Evolutionary conservation across 331 rosid species (phyloP), one percentile per base, ranked within the genome.

Genomic region (Telfairia occidentalis): DNA sequence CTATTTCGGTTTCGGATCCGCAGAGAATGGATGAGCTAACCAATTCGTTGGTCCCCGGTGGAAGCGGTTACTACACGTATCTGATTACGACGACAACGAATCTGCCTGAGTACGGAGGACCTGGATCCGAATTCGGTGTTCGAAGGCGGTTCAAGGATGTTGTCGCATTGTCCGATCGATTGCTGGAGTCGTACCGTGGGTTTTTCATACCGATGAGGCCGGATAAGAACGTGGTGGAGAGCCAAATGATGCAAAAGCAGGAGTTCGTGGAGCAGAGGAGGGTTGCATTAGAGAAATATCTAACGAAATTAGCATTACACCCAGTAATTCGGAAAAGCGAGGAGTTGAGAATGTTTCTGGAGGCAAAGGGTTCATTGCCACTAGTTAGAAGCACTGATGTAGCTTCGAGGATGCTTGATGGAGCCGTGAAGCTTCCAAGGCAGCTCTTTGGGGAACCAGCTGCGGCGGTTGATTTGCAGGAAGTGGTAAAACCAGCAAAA

Each of bases 71-170:
- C 69, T 63, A 52, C 79, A 85, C 84, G 4, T 85, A 82, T 81
- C 46, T 82, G 75, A 82, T 85, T 75, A 80, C 82, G 13, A 85
- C 86, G 60, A 81, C 74, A 46, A 82, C 84, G 37, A 79, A 79
- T 23, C 5, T 82, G 15, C 65, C 77, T 1, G 86, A 82, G 58
- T 85, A 74, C 75, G 88, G 86, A 6, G 84, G 84, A 58, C 75
- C 81, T 61, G 88, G 84, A 75, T 79, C 86, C 53, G 88, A 85
- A 28, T 82, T 85, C 75, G 50, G 78, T 9, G 79, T 85, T 29
- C 80, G 88, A 75, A 67, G 88, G 84, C 82, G 88, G 54, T 85
- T 85, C 81, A 82, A 76, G 79, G 88, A 85, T 76, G 86, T 85
- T 53, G 88, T 85, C 55, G 79, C 88, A 73, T 38, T 85, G 48